Conservation (phyloP, 345 rosid species). For the Murraya paniculata region DNA sequence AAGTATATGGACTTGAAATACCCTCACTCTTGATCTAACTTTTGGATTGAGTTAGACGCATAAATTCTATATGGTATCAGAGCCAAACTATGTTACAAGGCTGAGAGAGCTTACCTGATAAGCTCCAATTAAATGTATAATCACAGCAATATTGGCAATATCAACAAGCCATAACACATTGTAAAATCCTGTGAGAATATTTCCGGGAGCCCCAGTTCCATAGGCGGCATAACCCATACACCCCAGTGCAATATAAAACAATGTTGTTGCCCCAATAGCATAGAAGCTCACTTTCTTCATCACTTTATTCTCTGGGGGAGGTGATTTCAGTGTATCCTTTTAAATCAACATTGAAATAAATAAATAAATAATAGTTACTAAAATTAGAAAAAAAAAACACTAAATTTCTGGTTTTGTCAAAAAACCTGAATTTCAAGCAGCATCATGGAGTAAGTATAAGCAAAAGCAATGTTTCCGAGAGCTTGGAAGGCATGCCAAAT, state of each 20-base stretch:
- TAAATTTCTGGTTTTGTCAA: no score
- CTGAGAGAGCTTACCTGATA: constrained; percentile 31
- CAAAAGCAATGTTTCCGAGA: constrained; percentile 49
- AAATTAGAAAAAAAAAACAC: background rate
- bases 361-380: background rate
- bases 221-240: constrained; percentile 42
- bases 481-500: constrained; percentile 52
- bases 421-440: constrained; percentile 32
- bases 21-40: no score
- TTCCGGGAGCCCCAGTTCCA: constrained; percentile 37
- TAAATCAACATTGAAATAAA: background rate
- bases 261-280: constrained; percentile 22
- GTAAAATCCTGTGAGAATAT: constrained; percentile 36
- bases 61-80: no score
- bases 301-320: constrained; percentile 37
- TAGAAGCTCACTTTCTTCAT: constrained; percentile 36
- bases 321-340: constrained; percentile 40
- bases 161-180: constrained; percentile 42
- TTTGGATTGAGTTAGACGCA: no score
- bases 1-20: no score
- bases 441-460: constrained; percentile 38
- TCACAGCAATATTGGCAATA: constrained; percentile 34
- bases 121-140: constrained; percentile 40
- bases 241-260: constrained; percentile 34
- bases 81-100: no score